Conservation (phyloP, 805 yeast species). For the Monosporozyma servazzii region DNA sequence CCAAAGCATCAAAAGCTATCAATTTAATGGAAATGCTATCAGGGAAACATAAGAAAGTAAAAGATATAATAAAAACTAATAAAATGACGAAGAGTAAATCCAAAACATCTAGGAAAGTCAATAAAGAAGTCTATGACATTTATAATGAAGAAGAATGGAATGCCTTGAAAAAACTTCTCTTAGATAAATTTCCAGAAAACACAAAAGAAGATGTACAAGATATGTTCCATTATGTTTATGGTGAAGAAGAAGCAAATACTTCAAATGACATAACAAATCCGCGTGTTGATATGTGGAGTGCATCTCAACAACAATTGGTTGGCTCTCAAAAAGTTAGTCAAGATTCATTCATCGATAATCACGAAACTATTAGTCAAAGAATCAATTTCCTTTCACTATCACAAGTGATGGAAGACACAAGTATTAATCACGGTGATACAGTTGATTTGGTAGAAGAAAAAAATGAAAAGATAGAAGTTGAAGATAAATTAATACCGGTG, state of each 20-base stretch:
- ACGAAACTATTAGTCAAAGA: background rate
- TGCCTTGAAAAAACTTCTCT: slow-evolving; percentile 10
- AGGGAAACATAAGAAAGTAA: slow-evolving; percentile 25
- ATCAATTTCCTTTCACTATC: slow-evolving; percentile 19
- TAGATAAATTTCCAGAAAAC: slow-evolving; percentile 18
- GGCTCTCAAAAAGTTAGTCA: background rate
- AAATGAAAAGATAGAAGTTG: background rate
- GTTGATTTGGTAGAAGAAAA: background rate
- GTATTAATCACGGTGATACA: background rate
- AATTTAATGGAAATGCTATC: slow-evolving; percentile 20
- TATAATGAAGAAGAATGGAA: slow-evolving; percentile 27
- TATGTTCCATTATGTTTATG: slow-evolving; percentile 21
- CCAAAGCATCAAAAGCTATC: slow-evolving; percentile 8
- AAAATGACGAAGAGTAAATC: background rate
- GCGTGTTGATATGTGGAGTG: slow-evolving; percentile 14
- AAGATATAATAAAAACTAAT: slow-evolving; percentile 15
- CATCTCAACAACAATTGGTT: slow-evolving; percentile 16
- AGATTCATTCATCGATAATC: background rate
- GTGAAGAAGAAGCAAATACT: slow-evolving; percentile 8
- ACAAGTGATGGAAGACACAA: slow-evolving; percentile 21
- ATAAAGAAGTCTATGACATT: slow-evolving; percentile 10
- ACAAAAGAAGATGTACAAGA: slow-evolving; percentile 15
- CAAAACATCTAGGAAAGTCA: background rate
- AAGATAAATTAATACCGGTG: background rate
- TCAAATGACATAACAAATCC: background rate